These are phyloP conservation scores for Akanthomyces lecanii DNA, from an alignment of 2,329 filamentous ascomycete species.

Conservation along the genomic window DNA sequence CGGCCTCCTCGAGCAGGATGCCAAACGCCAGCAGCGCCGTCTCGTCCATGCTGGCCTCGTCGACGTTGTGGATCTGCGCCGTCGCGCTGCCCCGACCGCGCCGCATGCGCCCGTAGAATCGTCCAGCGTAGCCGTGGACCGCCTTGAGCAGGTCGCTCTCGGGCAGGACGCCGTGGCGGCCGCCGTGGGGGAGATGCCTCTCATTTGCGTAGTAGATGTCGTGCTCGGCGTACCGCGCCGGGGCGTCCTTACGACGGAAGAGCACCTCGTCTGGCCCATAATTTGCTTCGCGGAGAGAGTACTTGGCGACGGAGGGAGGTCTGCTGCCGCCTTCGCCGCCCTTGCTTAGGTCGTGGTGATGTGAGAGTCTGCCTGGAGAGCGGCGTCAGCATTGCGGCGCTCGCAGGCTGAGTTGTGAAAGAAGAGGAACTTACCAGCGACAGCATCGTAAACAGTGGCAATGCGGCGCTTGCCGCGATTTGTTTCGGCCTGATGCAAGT, in stretches of 20 bases:
- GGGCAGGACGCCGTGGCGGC: constrained; percentile 51
- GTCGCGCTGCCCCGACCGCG: neutral
- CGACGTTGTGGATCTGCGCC: constrained; percentile 30
- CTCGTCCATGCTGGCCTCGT: constrained; percentile 68
- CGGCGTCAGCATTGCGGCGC: neutral
- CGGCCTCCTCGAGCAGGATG: constrained; percentile 68
- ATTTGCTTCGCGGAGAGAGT: constrained; percentile 19
- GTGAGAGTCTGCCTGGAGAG: neutral
- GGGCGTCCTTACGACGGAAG: constrained; percentile 61
- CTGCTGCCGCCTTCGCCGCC: constrained; percentile 19
- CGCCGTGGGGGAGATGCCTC: constrained; percentile 44
- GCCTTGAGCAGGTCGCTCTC: constrained; percentile 66
- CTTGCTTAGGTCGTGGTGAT: neutral
- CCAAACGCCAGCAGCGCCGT: constrained; percentile 72
- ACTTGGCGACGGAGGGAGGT: constrained; percentile 23
- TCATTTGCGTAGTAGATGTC: constrained; percentile 68
- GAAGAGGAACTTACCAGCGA: constrained; percentile 52
- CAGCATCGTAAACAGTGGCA: constrained; percentile 67
- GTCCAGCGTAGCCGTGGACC: constrained; percentile 63
- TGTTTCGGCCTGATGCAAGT: constrained; percentile 20
- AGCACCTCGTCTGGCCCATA: constrained; percentile 67
- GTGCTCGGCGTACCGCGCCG: constrained; percentile 63
- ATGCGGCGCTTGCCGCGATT: constrained; percentile 28
- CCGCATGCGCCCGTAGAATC: constrained; percentile 49
- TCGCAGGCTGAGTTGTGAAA: neutral